Percentiles rank a stretch among this genome's conserved stretches.
These are phyloP conservation scores for Papiliotrema fonsecae DNA, from an alignment of 1,284 basidiomycete species.

Conservation along the genomic window DNA sequence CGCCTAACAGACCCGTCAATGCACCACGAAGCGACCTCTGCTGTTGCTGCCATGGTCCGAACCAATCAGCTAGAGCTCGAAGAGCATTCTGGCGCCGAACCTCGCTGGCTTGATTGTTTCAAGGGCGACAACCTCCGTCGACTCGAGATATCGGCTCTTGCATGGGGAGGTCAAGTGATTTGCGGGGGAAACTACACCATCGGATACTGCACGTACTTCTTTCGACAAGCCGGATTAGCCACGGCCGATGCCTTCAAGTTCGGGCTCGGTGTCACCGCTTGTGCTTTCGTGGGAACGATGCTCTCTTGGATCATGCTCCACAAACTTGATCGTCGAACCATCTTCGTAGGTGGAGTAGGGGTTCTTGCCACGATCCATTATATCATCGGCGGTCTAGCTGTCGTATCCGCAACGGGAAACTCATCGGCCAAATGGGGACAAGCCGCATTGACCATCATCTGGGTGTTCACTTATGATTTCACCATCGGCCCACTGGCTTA, in stretches of 20 bases:
- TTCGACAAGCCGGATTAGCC: slow-evolving; percentile 44
- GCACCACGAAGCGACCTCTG: background rate
- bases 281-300: slow-evolving; percentile 23
- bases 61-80: slow-evolving; percentile 30
- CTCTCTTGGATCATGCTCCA: slow-evolving; percentile 17
- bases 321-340: slow-evolving; percentile 43
- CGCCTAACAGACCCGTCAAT: slow-evolving; percentile 8
- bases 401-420: background rate
- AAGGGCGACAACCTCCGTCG: slow-evolving; percentile 10
- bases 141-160: slow-evolving; percentile 11
- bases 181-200: slow-evolving; percentile 14
- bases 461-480: slow-evolving; percentile 12
- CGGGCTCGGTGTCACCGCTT: slow-evolving; percentile 34
- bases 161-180: slow-evolving; percentile 11
- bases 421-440: slow-evolving; percentile 7
- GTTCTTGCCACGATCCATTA: background rate
- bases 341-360: slow-evolving; percentile 33
- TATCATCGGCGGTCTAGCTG: slow-evolving; percentile 2
- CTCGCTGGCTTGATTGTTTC: slow-evolving; percentile 22
- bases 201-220: slow-evolving; percentile 32
- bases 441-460: slow-evolving; percentile 8
- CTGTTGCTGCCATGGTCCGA: slow-evolving; percentile 22
- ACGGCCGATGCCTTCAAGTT: slow-evolving; percentile 36
- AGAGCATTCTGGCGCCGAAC: slow-evolving; percentile 1
- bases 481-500: slow-evolving; percentile 5